Percentiles rank a stretch among this genome's conserved stretches.
Evolutionary conservation across 2,329 filamentous ascomycete species (phyloP).

Genomic region (Pseudocercospora vitis): DNA sequence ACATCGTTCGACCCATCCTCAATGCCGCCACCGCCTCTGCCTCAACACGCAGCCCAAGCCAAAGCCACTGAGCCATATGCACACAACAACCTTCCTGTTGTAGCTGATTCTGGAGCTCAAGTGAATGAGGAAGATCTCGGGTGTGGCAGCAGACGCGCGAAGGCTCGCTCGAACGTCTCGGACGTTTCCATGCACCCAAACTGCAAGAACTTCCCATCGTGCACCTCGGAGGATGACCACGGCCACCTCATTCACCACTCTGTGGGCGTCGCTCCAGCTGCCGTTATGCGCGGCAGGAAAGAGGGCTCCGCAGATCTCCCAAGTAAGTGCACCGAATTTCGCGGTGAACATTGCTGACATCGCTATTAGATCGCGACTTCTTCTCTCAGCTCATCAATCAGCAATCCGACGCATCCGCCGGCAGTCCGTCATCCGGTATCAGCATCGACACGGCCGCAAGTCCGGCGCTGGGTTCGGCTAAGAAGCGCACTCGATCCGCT

Average conservation of each 20-base stretch:
- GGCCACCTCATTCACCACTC: conserved; percentile 28
- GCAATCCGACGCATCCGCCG: background rate
- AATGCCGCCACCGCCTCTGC: conserved; percentile 34
- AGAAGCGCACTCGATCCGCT: conserved; percentile 33
- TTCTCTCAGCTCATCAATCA: conserved; percentile 29
- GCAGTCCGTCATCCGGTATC: conserved; percentile 1
- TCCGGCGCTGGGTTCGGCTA: conserved; percentile 21
- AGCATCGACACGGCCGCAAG: conserved; percentile 20
- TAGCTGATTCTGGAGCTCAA: conserved; percentile 8
- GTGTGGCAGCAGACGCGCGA: conserved; percentile 18
- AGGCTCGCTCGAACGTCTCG: conserved; percentile 28
- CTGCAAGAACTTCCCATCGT: conserved; percentile 34
- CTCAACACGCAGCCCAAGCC: conserved; percentile 18
- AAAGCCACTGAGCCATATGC: conserved; percentile 4
- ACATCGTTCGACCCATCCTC: conserved; percentile 1
- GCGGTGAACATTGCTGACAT: conserved; percentile 6
- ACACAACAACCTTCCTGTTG: background rate
- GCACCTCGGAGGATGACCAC: conserved; percentile 32
- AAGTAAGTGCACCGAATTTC: background rate
- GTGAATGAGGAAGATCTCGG: conserved; percentile 11
- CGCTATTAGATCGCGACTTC: conserved; percentile 31
- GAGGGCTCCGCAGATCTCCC: conserved; percentile 27
- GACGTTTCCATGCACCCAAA: conserved; percentile 40
- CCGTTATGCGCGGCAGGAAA: conserved; percentile 30
- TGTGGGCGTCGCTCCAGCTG: conserved; percentile 18